These are phyloP conservation scores for Annulohypoxylon nitens DNA, from an alignment of 495 filamentous ascomycete genomes.

Conservation along the genomic window DNA sequence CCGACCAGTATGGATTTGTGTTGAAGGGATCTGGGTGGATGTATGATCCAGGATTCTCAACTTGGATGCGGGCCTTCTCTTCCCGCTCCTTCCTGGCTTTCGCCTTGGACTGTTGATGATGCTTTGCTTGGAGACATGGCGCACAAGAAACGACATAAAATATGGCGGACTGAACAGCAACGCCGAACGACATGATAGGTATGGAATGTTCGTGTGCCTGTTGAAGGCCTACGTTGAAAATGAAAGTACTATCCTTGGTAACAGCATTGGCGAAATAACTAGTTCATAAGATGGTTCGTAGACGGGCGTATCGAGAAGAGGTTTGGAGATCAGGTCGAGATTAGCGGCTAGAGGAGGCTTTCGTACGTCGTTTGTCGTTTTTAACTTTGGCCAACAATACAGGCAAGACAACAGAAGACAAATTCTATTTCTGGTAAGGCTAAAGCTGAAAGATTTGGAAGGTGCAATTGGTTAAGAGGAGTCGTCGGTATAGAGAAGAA, in stretches of 20 bases:
- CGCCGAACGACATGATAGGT: conserved; percentile 64
- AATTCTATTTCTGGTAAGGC: conserved; percentile 24
- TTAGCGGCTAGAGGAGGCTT: conserved; percentile 1
- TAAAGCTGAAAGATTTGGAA: conserved; percentile 8
- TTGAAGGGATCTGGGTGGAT: conserved; percentile 83
- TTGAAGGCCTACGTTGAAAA: conserved; percentile 32
- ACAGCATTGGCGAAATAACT: conserved; percentile 35
- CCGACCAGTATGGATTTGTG: conserved; percentile 87
- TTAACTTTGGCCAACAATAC: conserved; percentile 23
- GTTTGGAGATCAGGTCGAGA: background rate
- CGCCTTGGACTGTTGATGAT: conserved; percentile 74
- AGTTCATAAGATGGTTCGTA: background rate
- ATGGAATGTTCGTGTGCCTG: conserved; percentile 15
- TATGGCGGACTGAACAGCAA: conserved; percentile 79
- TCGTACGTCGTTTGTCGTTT: background rate
- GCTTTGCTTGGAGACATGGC: conserved; percentile 75
- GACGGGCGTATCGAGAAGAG: conserved; percentile 1
- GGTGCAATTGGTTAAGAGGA: background rate
- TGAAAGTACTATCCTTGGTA: conserved; percentile 5
- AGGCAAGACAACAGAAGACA: background rate
- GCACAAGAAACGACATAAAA: conserved; percentile 90
- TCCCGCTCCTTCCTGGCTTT: conserved; percentile 70
- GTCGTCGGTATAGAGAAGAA: conserved; percentile 21
- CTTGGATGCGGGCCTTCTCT: conserved; percentile 69
- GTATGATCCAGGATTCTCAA: conserved; percentile 78